Evolutionary conservation across 2,329 filamentous ascomycete species (phyloP).

Genomic region (Plenodomus biglobosus): DNA sequence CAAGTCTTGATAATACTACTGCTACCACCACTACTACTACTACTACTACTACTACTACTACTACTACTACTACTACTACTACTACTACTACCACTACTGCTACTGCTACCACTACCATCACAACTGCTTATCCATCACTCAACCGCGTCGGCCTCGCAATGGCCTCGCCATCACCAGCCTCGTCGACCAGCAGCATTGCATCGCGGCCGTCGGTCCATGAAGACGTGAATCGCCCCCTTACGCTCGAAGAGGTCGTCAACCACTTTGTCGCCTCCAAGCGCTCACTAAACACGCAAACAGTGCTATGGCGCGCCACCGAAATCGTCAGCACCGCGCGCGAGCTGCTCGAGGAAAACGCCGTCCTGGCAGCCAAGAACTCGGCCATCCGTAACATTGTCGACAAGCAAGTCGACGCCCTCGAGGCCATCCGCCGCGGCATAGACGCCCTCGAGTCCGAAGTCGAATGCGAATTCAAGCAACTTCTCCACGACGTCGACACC

Average conservation of each 20-base stretch:
- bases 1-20: no score
- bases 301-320: slow-evolving; percentile 83
- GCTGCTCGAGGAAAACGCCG: slow-evolving; percentile 75
- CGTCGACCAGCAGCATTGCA: slow-evolving; percentile 42
- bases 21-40: no score
- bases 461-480: slow-evolving; percentile 52
- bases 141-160: slow-evolving; percentile 15
- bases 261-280: slow-evolving; percentile 86
- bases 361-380: slow-evolving; percentile 60
- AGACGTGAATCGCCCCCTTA: slow-evolving; percentile 41
- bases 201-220: slow-evolving; percentile 27
- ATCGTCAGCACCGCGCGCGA: slow-evolving; percentile 75
- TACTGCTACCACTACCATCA: no score
- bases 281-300: slow-evolving; percentile 78
- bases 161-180: slow-evolving; percentile 48
- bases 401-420: slow-evolving; percentile 49
- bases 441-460: slow-evolving; percentile 47
- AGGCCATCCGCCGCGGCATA: slow-evolving; percentile 49
- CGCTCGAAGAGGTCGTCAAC: slow-evolving; percentile 75
- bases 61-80: no score
- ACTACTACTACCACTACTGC: no score
- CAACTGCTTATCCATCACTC: no score
- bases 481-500: slow-evolving; percentile 66
- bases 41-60: no score
- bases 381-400: slow-evolving; percentile 48